Conservation (phyloP, 495 filamentous ascomycete genomes). For the Aspergillus haitiensis region DNA sequence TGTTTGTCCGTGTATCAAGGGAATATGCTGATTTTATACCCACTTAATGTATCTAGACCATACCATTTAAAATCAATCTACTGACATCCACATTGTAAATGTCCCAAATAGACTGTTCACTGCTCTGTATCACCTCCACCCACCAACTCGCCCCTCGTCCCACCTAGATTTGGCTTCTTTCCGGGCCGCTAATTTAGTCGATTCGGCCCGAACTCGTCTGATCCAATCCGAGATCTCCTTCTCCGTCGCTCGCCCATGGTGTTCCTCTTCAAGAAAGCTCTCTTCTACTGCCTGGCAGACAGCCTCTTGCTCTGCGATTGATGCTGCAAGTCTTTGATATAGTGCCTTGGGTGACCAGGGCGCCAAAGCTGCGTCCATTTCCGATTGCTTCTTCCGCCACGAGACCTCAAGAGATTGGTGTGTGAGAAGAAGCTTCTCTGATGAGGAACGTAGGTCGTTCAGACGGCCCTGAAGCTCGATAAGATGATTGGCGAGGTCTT, state of each 20-base stretch:
- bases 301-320: conserved; percentile 78
- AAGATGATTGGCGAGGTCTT: conserved; percentile 67
- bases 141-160: conserved; percentile 92
- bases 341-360: conserved; percentile 81
- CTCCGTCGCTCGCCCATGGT: conserved; percentile 61
- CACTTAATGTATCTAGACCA: not conserved
- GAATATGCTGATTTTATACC: conserved; percentile 7
- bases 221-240: conserved; percentile 84
- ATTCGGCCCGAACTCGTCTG: conserved; percentile 71
- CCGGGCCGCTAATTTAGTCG: conserved; percentile 69
- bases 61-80: not conserved
- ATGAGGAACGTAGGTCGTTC: conserved; percentile 58
- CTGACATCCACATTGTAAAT: not conserved
- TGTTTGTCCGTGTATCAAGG: not conserved
- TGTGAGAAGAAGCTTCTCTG: conserved; percentile 77
- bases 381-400: conserved; percentile 83
- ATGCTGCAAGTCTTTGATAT: conserved; percentile 74
- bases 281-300: conserved; percentile 82
- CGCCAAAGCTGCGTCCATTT: conserved; percentile 81
- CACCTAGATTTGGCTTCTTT: conserved; percentile 84
- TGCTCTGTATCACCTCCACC: conserved; percentile 67
- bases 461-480: conserved; percentile 64
- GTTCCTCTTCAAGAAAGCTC: conserved; percentile 73
- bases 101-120: too few relatives aligned
- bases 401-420: conserved; percentile 85